Evolutionary conservation across 345 rosid genomes (phyloP).

Genomic region (Citrus maxima): DNA sequence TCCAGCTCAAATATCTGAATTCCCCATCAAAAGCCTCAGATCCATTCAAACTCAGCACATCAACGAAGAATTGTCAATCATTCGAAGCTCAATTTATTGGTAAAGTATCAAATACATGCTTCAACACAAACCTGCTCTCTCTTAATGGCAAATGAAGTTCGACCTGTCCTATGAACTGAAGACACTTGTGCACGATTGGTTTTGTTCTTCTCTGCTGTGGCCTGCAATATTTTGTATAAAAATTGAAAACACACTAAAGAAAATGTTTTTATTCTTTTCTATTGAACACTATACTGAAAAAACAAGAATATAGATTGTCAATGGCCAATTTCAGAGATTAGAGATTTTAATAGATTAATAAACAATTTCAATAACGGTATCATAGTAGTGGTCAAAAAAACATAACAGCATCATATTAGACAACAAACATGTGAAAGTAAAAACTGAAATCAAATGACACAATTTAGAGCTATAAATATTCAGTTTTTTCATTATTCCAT

Average conservation of each 20-base stretch:
- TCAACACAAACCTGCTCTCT: neutral
- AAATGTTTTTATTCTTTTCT: no score
- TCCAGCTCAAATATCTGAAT: no score
- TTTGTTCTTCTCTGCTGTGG: neutral
- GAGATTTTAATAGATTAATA: no score
- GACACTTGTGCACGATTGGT: neutral
- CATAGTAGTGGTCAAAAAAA: neutral
- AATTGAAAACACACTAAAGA: no score
- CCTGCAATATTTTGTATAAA: neutral
- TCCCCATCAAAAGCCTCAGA: neutral
- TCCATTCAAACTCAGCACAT: neutral
- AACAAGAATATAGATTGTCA: no score
- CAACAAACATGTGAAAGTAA: no score
- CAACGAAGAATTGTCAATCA: neutral
- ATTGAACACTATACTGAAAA: no score
- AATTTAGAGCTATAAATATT: no score
- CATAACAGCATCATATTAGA: neutral
- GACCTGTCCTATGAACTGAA: neutral
- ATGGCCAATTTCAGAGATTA: no score
- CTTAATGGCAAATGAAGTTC: neutral
- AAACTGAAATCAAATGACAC: neutral
- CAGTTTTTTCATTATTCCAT: no score
- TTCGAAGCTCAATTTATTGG: neutral
- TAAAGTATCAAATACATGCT: neutral
- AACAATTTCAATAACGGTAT: no score